Evolutionary conservation across 805 yeast genomes (phyloP), one percentile per base, ranked within the genome.

Genomic region (Ogataea neopini): DNA sequence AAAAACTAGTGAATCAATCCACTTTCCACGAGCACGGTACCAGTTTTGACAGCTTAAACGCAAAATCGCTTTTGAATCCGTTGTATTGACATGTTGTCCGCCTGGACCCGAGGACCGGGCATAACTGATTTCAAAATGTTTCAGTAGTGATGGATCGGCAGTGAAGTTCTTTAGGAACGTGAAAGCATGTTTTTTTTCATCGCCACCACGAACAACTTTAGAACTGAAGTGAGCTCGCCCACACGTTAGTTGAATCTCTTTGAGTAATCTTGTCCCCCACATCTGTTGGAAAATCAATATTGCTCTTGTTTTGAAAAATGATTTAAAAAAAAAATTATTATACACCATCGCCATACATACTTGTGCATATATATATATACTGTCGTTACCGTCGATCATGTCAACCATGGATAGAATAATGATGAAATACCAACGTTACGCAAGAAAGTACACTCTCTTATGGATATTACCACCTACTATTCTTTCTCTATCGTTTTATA

Each of bases 81-180:
- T 77, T 33, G 77, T 78, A 51, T 79, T 79, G n/a, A 79, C 84
- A 52, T 79, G 79, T 45, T 79, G 84, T 3, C 84, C 84, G 1
- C 84, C 84, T 0, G 82, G 75, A 0, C 84, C 84, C 1, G 82
- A 76, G 1, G 81, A 69, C 49, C 83, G 63, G 35, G 79, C 73
- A 57, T 64, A 78, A 10, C 71, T 49, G 1, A 77, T 62, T 2
- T 65, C 66, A 49, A 78, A 63, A 33, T 53, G 37, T 45, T 51
- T 55, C 3, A 58, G 41, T 9, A 39, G 23, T 6, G 14, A 14
- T 5, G 44, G 36, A 15, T 41, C 33, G 14, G 49, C 45, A 2
- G 13, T 19, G 33, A 46, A 40, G n/a, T 7, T 4, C 3, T 6
- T 19, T 14, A 40, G 20, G 25, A 45, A 40, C 29, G 28, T 22